Evolutionary conservation across 2,329 filamentous ascomycete genomes (phyloP).

Genomic region (Botrytis byssoidea): DNA sequence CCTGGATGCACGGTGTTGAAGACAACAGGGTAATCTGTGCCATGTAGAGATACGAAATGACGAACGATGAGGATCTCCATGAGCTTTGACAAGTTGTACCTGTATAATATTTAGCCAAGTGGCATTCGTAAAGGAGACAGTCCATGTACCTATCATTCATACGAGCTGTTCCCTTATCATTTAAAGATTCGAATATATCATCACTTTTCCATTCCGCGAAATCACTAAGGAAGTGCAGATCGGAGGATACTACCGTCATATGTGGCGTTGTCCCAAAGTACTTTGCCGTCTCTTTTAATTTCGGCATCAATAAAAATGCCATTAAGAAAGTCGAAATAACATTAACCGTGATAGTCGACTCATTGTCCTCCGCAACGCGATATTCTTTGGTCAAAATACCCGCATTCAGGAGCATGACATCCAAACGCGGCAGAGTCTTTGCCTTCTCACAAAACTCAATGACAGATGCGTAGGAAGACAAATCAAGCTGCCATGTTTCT

Average conservation of each 20-base stretch:
- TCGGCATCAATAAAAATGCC: background rate
- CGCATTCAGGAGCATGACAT: background rate
- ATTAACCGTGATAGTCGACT: background rate
- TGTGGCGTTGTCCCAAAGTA: background rate
- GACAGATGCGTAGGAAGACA: conserved; percentile 23
- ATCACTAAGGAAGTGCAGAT: background rate
- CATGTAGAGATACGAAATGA: background rate
- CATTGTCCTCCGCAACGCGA: background rate
- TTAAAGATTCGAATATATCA: background rate
- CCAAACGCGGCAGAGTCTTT: background rate
- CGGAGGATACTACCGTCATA: background rate
- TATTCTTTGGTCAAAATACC: background rate
- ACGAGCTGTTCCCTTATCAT: background rate
- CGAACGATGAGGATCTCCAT: background rate
- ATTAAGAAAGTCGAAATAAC: background rate
- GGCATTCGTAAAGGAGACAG: background rate
- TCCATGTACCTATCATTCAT: background rate
- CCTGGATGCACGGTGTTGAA: background rate
- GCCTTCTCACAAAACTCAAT: conserved; percentile 22
- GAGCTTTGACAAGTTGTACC: background rate
- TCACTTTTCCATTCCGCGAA: background rate
- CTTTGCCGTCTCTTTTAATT: background rate
- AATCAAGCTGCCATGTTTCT: conserved; percentile 27
- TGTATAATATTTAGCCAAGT: background rate
- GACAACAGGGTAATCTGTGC: background rate